Percentiles rank a stretch among this genome's conserved stretches.
These are phyloP conservation scores for Neopestalotiopsis rosae DNA, from an alignment of 2,329 filamentous ascomycete genomes.

Conservation along the genomic window DNA sequence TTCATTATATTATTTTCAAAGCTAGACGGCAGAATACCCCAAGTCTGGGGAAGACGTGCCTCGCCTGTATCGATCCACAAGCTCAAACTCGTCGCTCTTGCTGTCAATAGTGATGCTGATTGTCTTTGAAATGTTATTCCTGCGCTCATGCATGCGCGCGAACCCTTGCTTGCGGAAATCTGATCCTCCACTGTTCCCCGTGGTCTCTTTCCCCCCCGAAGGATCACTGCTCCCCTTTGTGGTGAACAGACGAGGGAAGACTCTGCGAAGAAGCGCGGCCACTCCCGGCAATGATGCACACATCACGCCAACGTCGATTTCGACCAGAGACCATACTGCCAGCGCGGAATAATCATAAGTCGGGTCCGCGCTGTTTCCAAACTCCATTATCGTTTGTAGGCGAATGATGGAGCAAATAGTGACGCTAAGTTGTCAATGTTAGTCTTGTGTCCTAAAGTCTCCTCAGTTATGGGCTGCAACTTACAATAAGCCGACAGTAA, in stretches of 20 bases:
- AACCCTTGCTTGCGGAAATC: constrained; percentile 10
- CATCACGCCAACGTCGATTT: constrained; percentile 20
- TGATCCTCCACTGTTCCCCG: neutral
- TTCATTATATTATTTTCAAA: too few relatives aligned
- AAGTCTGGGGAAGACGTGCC: neutral
- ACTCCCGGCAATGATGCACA: constrained; percentile 8
- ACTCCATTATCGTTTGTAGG: constrained; percentile 19
- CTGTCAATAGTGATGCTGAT: neutral
- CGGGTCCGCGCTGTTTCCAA: constrained; percentile 17
- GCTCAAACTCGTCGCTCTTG: constrained; percentile 11
- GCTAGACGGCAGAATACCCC: neutral
- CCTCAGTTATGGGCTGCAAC: constrained; percentile 39
- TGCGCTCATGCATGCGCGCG: neutral
- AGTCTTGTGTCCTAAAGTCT: neutral
- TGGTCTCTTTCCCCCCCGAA: neutral
- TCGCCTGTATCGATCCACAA: neutral
- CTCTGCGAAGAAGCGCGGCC: neutral
- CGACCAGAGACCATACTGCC: constrained; percentile 21
- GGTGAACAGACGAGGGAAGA: neutral
- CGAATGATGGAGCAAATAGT: constrained; percentile 21
- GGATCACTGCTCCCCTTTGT: neutral
- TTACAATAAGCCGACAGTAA: constrained; percentile 49
- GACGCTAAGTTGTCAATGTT: constrained; percentile 13
- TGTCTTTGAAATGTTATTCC: constrained; percentile 8
- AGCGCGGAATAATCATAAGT: constrained; percentile 18